These are phyloP conservation scores for Lablab purpureus DNA, from an alignment of 306 rosid genomes.

Conservation along the genomic window DNA sequence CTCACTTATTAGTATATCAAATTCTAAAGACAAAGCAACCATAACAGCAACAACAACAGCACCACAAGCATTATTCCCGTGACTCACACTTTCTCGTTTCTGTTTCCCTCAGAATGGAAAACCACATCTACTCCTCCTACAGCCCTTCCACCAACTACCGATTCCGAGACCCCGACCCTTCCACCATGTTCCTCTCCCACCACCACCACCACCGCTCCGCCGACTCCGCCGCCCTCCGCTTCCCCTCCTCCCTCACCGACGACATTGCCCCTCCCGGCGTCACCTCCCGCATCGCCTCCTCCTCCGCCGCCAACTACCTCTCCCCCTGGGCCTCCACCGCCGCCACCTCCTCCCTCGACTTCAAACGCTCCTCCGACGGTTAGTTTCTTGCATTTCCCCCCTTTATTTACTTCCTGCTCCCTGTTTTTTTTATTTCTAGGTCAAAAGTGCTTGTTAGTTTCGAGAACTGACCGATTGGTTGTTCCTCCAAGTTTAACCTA, in stretches of 20 bases:
- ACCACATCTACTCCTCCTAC: slow-evolving; percentile 48
- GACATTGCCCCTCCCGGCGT: slow-evolving; percentile 59
- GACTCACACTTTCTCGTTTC: slow-evolving; percentile 13
- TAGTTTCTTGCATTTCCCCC: not conserved
- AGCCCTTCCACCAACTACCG: slow-evolving; percentile 56
- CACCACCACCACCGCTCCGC: slow-evolving; percentile 29
- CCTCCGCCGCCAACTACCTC: slow-evolving; percentile 54
- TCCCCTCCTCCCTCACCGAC: slow-evolving; percentile 48
- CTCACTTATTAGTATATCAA: not conserved
- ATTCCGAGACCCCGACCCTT: slow-evolving; percentile 29
- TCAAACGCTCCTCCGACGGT: slow-evolving; percentile 89
- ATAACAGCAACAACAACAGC: no score
- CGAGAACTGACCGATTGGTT: not conserved
- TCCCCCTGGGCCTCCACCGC: slow-evolving; percentile 60
- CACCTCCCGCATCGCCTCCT: slow-evolving; percentile 42
- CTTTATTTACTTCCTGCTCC: no score
- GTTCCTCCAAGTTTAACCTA: not conserved
- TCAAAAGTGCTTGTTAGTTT: not conserved
- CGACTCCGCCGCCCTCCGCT: slow-evolving; percentile 40
- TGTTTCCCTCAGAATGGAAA: slow-evolving; percentile 44
- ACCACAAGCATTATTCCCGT: not conserved
- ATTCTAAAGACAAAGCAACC: not conserved
- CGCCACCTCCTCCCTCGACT: slow-evolving; percentile 49
- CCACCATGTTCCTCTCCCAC: slow-evolving; percentile 47
- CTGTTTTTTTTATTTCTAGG: not conserved